phyloP scores from a whole-genome alignment of 1,284 basidiomycete genomes.

The Polyporus tsugae region DNA sequence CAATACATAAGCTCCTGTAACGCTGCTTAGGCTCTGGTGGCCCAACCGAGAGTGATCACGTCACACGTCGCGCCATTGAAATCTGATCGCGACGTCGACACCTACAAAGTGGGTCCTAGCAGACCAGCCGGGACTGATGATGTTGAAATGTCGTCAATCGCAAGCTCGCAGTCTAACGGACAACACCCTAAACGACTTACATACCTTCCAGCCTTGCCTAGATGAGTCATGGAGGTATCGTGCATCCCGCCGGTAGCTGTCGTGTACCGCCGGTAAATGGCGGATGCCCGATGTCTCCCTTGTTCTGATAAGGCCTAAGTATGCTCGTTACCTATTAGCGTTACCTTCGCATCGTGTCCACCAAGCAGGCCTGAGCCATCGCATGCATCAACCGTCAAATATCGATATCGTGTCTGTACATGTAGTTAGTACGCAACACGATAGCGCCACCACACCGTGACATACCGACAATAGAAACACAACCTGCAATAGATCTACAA shows the following conservation, averaged over 20 bases:
- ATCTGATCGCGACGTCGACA: background rate
- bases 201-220: background rate
- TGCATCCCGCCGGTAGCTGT: background rate
- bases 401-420: no score
- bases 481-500: background rate
- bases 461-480: background rate
- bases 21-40: background rate
- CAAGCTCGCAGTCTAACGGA: background rate
- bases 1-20: background rate
- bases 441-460: background rate
- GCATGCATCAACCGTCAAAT: no score
- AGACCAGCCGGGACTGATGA: background rate
- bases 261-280: background rate
- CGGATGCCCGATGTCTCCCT: background rate
- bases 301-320: background rate
- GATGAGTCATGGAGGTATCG: background rate
- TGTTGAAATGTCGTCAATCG: background rate
- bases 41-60: background rate
- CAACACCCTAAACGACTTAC: background rate
- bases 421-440: background rate
- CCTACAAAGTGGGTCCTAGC: background rate
- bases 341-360: background rate
- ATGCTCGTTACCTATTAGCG: background rate
- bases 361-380: no score
- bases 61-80: background rate